Evolutionary conservation across 2,329 filamentous ascomycete genomes (phyloP).

Genomic region (Alternaria longipes): DNA sequence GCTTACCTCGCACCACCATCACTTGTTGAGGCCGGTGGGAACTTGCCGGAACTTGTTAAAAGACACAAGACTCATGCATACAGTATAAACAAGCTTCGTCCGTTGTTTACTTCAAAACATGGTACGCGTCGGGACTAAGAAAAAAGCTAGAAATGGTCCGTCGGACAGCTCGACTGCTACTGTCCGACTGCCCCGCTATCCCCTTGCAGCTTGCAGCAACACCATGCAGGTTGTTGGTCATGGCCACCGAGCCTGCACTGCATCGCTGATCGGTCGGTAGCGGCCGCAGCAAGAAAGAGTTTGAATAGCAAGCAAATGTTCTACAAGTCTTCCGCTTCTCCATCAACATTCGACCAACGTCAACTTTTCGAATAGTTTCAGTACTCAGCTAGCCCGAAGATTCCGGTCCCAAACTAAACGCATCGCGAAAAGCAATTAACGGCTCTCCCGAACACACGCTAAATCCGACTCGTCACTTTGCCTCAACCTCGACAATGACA

Average conservation of each 20-base stretch:
- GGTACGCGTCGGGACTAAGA: slow-evolving; percentile 8
- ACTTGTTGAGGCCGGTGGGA: neutral
- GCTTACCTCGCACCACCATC: neutral
- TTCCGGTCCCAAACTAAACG: slow-evolving; percentile 8
- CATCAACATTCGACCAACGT: neutral
- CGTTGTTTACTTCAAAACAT: slow-evolving; percentile 3
- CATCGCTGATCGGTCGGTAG: slow-evolving; percentile 35
- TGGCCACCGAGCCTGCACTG: neutral
- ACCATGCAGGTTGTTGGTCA: slow-evolving; percentile 1
- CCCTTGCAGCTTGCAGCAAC: slow-evolving; percentile 38
- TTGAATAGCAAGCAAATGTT: neutral
- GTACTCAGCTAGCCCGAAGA: neutral
- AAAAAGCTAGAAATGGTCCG: slow-evolving; percentile 8
- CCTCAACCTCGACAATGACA: slow-evolving; percentile 30
- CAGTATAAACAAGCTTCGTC: neutral
- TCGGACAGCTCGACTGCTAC: slow-evolving; percentile 2
- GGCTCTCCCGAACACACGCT: neutral
- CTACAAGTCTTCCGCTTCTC: neutral
- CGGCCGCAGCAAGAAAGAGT: slow-evolving; percentile 26
- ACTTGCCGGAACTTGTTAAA: neutral
- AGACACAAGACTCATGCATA: neutral
- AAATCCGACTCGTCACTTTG: neutral
- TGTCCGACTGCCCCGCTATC: slow-evolving; percentile 18
- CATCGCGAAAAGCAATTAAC: slow-evolving; percentile 7
- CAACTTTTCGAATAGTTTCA: neutral